phyloP scores from a whole-genome alignment of 768 basidiomycete species.

The Austroboletus festivus region DNA sequence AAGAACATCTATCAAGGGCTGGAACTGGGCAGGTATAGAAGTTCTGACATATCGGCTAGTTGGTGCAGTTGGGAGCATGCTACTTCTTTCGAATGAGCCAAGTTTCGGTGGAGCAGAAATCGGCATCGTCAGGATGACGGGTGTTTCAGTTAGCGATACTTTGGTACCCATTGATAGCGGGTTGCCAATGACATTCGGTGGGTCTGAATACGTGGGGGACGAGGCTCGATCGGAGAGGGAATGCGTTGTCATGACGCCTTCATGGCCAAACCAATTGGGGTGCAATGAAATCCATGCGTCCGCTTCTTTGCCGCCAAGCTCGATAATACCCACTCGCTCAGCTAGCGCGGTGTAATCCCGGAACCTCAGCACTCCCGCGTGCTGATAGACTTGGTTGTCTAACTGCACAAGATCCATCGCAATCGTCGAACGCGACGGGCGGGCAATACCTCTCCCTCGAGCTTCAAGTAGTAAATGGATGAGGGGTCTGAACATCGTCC shows the following conservation, averaged over 20 bases:
- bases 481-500: conserved; percentile 31
- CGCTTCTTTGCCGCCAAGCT: conserved; percentile 16
- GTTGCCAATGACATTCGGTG: conserved; percentile 5
- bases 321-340: conserved; percentile 23
- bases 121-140: background rate
- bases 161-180: conserved; percentile 8
- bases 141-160: conserved; percentile 7
- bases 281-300: conserved; percentile 30
- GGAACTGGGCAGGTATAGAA: conserved; percentile 18
- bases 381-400: conserved; percentile 27
- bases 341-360: conserved; percentile 28
- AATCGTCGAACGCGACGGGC: conserved; percentile 39
- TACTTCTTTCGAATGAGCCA: background rate
- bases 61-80: background rate
- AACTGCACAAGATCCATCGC: conserved; percentile 31
- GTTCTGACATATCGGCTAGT: background rate
- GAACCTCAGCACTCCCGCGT: conserved; percentile 27
- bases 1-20: conserved; percentile 34
- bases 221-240: background rate
- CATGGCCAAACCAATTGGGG: conserved; percentile 18
- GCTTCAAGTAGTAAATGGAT: conserved; percentile 21
- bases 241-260: background rate
- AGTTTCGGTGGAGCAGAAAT: background rate
- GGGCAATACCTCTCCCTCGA: conserved; percentile 28
- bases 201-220: conserved; percentile 15